These are phyloP conservation scores for Syzygium malaccense DNA, from an alignment of 441 rosid species.

Conservation along the genomic window DNA sequence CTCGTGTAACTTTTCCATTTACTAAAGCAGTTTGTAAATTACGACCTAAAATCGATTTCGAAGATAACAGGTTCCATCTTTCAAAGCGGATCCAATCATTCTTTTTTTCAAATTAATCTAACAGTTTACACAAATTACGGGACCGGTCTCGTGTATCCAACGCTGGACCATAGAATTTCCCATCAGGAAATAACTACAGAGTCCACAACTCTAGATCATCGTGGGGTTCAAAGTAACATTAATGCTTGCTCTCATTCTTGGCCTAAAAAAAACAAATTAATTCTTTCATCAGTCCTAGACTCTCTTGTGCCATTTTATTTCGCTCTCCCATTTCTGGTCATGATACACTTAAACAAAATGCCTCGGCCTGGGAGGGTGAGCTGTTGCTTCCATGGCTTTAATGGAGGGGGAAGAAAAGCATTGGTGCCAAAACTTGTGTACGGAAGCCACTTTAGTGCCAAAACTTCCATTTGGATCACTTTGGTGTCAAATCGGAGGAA, in stretches of 20 bases:
- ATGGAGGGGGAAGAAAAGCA: too few relatives aligned
- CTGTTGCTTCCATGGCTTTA: neutral
- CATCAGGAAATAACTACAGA: neutral
- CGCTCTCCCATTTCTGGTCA: neutral
- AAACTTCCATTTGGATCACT: too few relatives aligned
- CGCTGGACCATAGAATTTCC: neutral
- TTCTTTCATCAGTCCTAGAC: neutral
- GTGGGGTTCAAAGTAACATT: neutral
- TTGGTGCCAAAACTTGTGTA: too few relatives aligned
- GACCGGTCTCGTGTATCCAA: neutral
- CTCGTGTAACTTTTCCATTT: neutral
- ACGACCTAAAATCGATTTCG: neutral
- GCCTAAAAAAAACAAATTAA: neutral
- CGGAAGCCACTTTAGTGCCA: too few relatives aligned
- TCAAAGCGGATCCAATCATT: accelerated
- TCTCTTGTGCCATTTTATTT: neutral
- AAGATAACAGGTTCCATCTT: neutral
- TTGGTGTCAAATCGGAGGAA: too few relatives aligned
- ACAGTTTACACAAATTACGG: neutral
- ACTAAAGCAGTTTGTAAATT: neutral
- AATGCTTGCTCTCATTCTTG: neutral
- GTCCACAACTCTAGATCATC: neutral
- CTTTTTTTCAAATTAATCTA: too few relatives aligned
- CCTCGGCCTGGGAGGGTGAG: neutral
- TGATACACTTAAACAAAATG: neutral